A percentile compares a stretch with the other conserved stretches of the same genome.
Evolutionary conservation across 441 rosid species (phyloP).

Genomic region (Viola pubescens): DNA sequence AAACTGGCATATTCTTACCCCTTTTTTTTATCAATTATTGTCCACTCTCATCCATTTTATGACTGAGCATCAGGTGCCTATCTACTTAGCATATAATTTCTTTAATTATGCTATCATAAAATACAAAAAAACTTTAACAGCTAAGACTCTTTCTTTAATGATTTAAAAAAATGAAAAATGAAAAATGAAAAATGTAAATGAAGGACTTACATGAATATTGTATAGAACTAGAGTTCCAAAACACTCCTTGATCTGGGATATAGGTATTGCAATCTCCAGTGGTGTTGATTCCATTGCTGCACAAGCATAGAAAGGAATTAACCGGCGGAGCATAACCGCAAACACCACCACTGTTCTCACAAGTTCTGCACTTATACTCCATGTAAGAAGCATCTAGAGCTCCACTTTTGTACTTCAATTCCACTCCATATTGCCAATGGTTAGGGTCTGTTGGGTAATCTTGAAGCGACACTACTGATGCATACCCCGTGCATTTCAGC

Average conservation of each 20-base stretch:
- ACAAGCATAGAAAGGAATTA: conserved; percentile 31
- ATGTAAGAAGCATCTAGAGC: conserved; percentile 35
- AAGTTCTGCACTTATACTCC: conserved; percentile 31
- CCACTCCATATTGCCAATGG: conserved; percentile 41
- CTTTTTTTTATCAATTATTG: background rate
- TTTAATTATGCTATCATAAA: background rate
- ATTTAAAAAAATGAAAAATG: background rate
- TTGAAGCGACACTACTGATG: conserved; percentile 28
- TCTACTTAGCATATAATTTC: background rate
- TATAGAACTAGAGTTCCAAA: conserved; percentile 20
- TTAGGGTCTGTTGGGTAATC: conserved; percentile 39
- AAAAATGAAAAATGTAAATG: background rate
- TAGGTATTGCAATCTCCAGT: conserved; percentile 29
- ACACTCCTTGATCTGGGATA: conserved; percentile 14
- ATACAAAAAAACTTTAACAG: background rate
- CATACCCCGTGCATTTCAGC: conserved; percentile 29
- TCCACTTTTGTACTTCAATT: conserved; percentile 34
- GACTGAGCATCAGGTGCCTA: conserved; percentile 11
- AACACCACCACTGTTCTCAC: conserved; percentile 38
- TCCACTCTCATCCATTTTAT: background rate
- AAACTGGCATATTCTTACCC: conserved; percentile 15
- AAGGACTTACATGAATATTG: conserved; percentile 24
- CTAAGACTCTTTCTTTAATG: background rate
- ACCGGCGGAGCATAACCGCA: conserved; percentile 32
- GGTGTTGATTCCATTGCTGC: conserved; percentile 29